Percentiles rank a stretch among this genome's conserved stretches.
Conservation (phyloP, 2,329 filamentous ascomycete species). For the Aureobasidium sp. region DNA sequence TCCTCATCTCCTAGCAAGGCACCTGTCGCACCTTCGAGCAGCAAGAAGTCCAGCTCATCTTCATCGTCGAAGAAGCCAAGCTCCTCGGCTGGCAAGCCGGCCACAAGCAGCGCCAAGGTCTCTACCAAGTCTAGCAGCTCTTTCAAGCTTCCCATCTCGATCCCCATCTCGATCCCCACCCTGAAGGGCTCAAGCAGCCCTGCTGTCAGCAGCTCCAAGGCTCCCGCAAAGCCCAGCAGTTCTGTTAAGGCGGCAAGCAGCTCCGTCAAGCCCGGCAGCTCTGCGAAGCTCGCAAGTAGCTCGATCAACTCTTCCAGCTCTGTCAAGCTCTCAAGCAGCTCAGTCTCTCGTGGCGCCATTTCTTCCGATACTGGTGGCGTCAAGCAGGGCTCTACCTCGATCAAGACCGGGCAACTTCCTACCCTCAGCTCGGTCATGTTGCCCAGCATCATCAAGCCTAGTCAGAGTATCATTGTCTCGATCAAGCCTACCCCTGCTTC, state of each 20-base stretch:
- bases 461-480: neutral
- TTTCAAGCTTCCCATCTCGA: neutral
- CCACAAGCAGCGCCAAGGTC: neutral
- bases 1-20: neutral
- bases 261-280: neutral
- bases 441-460: neutral
- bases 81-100: too few species aligned
- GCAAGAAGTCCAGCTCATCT: neutral
- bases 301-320: too few species aligned
- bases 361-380: neutral
- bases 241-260: neutral
- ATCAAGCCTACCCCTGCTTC: neutral
- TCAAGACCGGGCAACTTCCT: neutral
- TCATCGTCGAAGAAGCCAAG: neutral
- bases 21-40: neutral
- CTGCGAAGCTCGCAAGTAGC: neutral
- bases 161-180: neutral
- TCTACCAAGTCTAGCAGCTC: neutral
- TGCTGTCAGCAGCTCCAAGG: neutral
- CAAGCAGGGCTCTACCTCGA: conserved; percentile 1
- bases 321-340: too few species aligned
- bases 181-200: neutral
- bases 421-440: neutral
- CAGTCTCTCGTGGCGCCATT: too few species aligned
- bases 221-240: neutral